Conservation (phyloP, 306 rosid genomes). For the Cyamopsis tetragonoloba region DNA sequence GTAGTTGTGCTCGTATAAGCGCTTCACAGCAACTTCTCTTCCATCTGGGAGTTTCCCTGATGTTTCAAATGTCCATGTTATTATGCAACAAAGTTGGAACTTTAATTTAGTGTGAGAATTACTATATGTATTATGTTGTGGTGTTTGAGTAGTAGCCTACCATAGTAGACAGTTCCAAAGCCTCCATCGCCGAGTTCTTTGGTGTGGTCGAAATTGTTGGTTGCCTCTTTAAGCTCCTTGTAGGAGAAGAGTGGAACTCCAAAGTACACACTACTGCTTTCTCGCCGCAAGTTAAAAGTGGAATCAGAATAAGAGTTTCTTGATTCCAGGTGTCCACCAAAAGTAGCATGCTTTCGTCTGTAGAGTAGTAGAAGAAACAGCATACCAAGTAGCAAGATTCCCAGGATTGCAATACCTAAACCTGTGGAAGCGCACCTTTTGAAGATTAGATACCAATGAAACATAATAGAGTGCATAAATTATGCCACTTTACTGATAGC, state of each 20-base stretch:
- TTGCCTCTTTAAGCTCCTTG: constrained; percentile 49
- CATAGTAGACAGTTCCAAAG: constrained; percentile 46
- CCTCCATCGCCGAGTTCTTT: constrained; percentile 72
- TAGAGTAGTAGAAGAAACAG: constrained; percentile 7
- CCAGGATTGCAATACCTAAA: constrained; percentile 29
- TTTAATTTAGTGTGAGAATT: not conserved
- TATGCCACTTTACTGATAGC: not conserved
- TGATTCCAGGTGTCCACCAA: constrained; percentile 7
- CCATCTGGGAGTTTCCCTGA: constrained; percentile 45
- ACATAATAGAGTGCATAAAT: not conserved
- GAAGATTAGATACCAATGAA: constrained; percentile 1
- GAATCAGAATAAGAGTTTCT: constrained; percentile 17
- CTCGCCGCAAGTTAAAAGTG: constrained; percentile 1
- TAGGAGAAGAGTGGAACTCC: constrained; percentile 39
- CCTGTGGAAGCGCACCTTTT: constrained; percentile 18
- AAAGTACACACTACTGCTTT: constrained; percentile 5
- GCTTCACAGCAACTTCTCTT: constrained; percentile 49
- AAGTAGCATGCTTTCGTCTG: constrained; percentile 24
- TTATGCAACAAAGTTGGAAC: not conserved
- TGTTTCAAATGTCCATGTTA: not conserved
- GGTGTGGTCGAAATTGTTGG: constrained; percentile 50
- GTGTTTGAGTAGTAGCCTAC: constrained; percentile 18
- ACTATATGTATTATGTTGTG: not conserved
- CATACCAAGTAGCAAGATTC: constrained; percentile 13
- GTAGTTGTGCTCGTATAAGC: constrained; percentile 53